phyloP scores from a whole-genome alignment of 257 asterid species.

The Capsicum baccatum region DNA sequence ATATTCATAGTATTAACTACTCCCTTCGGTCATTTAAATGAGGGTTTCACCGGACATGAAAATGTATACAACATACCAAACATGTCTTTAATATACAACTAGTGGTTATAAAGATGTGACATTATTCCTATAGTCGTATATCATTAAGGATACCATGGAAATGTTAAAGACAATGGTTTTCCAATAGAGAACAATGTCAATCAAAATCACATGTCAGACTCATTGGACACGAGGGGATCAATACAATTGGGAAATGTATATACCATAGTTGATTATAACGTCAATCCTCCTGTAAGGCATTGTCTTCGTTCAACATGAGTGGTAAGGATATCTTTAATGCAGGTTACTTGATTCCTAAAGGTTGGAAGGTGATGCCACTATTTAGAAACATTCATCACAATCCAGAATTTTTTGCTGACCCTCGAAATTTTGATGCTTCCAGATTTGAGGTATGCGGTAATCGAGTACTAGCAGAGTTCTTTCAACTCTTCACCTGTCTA shows the following conservation, averaged over 20 bases:
- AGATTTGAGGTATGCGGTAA: conserved; percentile 71
- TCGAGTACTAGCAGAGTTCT: background rate
- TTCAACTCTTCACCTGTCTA: conserved; percentile 35
- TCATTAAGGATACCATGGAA: background rate
- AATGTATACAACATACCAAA: background rate
- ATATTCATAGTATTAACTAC: background rate
- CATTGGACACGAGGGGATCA: background rate
- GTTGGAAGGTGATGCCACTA: conserved; percentile 97
- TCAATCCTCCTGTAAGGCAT: no score
- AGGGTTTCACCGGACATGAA: background rate
- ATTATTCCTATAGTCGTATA: background rate
- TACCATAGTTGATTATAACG: background rate
- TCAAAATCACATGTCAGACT: conserved; percentile 1
- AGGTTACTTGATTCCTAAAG: conserved; percentile 91
- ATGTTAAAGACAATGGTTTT: background rate
- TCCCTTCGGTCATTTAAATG: background rate
- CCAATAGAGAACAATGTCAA: background rate
- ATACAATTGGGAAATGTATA: conserved; percentile 25
- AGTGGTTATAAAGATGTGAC: background rate
- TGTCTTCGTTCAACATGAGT: background rate
- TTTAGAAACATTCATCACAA: conserved; percentile 93
- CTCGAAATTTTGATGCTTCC: conserved; percentile 72
- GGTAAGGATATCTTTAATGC: conserved; percentile 25
- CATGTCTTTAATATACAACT: background rate
- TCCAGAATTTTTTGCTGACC: conserved; percentile 75